Percentiles rank a stretch among this genome's conserved stretches.
Evolutionary conservation across 2,329 filamentous ascomycete species (phyloP).

Genomic region (Akanthomyces lecanii): DNA sequence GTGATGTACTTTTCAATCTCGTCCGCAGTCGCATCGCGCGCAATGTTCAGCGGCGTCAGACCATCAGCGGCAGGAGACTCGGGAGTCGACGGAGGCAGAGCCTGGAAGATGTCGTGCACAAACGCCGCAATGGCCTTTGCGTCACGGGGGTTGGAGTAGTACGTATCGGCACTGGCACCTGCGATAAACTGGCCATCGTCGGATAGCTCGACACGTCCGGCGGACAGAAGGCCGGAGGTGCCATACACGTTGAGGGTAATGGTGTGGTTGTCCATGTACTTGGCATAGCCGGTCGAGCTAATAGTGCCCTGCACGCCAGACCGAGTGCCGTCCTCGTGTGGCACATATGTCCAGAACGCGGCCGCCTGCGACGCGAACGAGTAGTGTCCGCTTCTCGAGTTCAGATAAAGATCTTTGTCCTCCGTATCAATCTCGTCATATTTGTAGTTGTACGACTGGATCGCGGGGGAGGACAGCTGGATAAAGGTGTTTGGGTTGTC

Average conservation of each 20-base stretch:
- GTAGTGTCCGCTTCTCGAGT: conserved; percentile 46
- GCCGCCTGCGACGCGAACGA: conserved; percentile 49
- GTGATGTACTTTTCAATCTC: conserved; percentile 49
- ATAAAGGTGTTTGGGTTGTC: conserved; percentile 55
- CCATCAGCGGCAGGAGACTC: conserved; percentile 29
- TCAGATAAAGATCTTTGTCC: conserved; percentile 45
- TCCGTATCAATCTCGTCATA: conserved; percentile 39
- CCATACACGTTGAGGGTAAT: conserved; percentile 56
- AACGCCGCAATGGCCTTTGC: conserved; percentile 45
- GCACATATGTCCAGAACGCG: conserved; percentile 48
- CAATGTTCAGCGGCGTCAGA: conserved; percentile 46
- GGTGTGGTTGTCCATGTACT: conserved; percentile 38
- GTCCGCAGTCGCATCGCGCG: conserved; percentile 40
- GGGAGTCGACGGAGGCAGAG: conserved; percentile 28
- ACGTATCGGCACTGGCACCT: conserved; percentile 38
- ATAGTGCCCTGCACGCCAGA: conserved; percentile 51
- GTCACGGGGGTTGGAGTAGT: conserved; percentile 45
- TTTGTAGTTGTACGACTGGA: conserved; percentile 45
- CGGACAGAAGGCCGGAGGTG: conserved; percentile 49
- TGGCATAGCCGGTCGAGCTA: conserved; percentile 41
- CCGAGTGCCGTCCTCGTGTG: conserved; percentile 36
- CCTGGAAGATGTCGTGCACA: conserved; percentile 46
- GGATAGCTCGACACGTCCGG: conserved; percentile 41
- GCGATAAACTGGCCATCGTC: conserved; percentile 39
- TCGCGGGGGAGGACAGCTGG: conserved; percentile 37